These are phyloP conservation scores for Aureobasidium sp. DNA, from an alignment of 2,329 filamentous ascomycete species.

Conservation along the genomic window DNA sequence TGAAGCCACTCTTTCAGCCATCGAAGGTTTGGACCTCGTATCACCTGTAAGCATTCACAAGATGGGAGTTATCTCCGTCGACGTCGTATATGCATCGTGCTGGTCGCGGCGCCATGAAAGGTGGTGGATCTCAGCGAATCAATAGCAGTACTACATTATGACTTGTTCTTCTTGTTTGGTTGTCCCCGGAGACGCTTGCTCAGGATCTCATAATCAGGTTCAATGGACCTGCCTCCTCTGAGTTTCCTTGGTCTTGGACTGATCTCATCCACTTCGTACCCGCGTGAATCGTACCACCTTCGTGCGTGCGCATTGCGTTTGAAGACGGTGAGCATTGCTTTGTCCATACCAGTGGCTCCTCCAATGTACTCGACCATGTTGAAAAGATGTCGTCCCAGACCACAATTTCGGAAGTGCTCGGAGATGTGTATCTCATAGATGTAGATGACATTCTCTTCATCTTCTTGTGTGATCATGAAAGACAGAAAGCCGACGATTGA, in stretches of 20 bases:
- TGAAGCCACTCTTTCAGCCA: too few species aligned
- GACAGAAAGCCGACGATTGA: conserved; percentile 41
- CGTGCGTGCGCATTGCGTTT: conserved; percentile 49
- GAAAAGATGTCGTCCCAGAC: conserved; percentile 56
- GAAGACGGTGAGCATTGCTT: conserved; percentile 70
- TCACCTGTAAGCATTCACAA: background rate
- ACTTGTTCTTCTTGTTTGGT: background rate
- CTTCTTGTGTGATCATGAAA: conserved; percentile 65
- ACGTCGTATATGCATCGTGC: background rate
- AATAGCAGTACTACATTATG: background rate
- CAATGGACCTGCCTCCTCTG: conserved; percentile 41
- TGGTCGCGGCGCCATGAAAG: background rate
- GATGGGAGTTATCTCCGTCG: background rate
- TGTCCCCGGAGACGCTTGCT: conserved; percentile 30
- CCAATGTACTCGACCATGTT: conserved; percentile 46
- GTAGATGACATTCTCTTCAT: conserved; percentile 58
- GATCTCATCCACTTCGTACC: conserved; percentile 45
- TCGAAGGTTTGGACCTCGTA: background rate
- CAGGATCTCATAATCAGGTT: conserved; percentile 45
- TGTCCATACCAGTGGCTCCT: conserved; percentile 46
- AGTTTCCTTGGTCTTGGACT: conserved; percentile 42
- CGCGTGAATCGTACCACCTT: conserved; percentile 53
- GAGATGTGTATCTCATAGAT: conserved; percentile 71
- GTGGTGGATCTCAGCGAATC: too few species aligned
- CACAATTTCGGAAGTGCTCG: conserved; percentile 38